Conservation (phyloP, 1,284 basidiomycete species). For the Fomitopsis pinicola region DNA sequence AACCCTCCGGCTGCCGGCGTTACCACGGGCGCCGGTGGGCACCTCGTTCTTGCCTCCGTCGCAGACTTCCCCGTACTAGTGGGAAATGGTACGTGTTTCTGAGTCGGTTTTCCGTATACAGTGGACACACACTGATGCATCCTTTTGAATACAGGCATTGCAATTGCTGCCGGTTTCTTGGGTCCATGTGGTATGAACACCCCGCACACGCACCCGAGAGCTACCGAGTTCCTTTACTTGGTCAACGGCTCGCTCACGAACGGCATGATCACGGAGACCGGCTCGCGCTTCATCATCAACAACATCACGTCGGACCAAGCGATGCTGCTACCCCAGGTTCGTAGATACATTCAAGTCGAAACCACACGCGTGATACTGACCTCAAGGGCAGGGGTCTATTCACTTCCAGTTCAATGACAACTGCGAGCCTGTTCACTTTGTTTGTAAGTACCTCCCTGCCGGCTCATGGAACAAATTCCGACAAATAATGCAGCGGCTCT, state of each 20-base stretch:
- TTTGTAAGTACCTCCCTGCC: conserved; percentile 12
- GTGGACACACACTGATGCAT: neutral
- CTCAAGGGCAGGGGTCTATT: conserved; percentile 23
- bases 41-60: conserved; percentile 20
- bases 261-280: conserved; percentile 33
- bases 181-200: conserved; percentile 35
- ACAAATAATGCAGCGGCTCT: conserved; percentile 20
- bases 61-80: conserved; percentile 26
- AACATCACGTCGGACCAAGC: conserved; percentile 27
- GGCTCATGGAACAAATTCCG: neutral
- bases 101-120: neutral
- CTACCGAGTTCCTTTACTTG: conserved; percentile 32
- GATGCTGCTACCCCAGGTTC: conserved; percentile 27
- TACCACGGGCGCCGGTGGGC: conserved; percentile 19
- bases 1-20: neutral
- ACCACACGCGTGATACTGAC: neutral
- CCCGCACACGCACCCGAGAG: conserved; percentile 34
- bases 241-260: conserved; percentile 29
- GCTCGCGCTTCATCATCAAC: conserved; percentile 30
- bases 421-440: conserved; percentile 16
- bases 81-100: conserved; percentile 13
- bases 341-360: neutral
- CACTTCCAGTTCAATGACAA: conserved; percentile 33
- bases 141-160: conserved; percentile 12
- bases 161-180: conserved; percentile 24